phyloP scores from a whole-genome alignment of 805 yeast species.

The Wilhelminamyces savonicus region DNA sequence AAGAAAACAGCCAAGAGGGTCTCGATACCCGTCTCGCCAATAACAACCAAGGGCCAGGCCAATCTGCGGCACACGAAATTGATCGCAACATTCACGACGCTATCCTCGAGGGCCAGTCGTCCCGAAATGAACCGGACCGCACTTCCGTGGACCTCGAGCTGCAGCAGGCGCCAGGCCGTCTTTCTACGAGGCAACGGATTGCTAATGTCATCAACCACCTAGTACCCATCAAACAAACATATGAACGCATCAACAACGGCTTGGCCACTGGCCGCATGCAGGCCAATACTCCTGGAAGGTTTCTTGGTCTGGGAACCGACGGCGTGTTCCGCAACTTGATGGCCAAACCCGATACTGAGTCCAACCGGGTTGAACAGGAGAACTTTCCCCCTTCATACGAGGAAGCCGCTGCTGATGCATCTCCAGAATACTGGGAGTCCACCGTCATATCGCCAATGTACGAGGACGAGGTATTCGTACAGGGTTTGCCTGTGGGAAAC shows the following conservation, averaged over 20 bases:
- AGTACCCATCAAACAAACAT: constrained; percentile 36
- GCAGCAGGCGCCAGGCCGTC: constrained; percentile 13
- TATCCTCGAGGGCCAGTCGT: constrained; percentile 14
- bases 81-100: constrained; percentile 13
- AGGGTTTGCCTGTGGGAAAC: constrained; percentile 93
- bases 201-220: constrained; percentile 25
- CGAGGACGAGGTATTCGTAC: constrained; percentile 87
- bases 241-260: constrained; percentile 37
- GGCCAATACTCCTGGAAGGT: constrained; percentile 36
- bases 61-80: constrained; percentile 5
- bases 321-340: constrained; percentile 91
- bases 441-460: constrained; percentile 73
- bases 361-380: constrained; percentile 33
- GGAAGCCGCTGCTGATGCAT: constrained; percentile 89
- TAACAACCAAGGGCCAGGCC: no score
- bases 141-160: constrained; percentile 27
- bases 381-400: constrained; percentile 80
- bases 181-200: constrained; percentile 25
- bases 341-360: constrained; percentile 73
- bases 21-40: no score
- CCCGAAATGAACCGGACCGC: no score
- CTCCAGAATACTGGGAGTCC: constrained; percentile 97
- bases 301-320: constrained; percentile 51
- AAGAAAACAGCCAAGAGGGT: no score
- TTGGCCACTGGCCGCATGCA: constrained; percentile 37